Evolutionary conservation across 306 rosid genomes (phyloP).

Genomic region (Pueraria montana): DNA sequence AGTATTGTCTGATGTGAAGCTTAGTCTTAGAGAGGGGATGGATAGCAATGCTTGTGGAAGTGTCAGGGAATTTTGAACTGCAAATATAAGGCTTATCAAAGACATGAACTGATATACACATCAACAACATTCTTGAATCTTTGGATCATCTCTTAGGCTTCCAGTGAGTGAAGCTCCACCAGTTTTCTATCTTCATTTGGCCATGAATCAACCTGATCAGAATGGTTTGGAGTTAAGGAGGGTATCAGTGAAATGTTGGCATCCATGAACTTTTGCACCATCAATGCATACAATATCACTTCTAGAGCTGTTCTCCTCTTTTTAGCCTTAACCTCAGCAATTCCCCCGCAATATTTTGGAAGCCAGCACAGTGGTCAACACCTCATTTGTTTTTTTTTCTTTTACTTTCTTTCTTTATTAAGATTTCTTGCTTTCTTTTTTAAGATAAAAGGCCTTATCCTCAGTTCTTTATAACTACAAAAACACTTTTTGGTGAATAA

Average conservation of each 20-base stretch:
- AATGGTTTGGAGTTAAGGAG: conserved; percentile 61
- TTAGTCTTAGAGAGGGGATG: too few species aligned
- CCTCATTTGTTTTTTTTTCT: neutral
- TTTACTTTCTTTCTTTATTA: neutral
- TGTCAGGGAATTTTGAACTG: too few species aligned
- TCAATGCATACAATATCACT: conserved; percentile 85
- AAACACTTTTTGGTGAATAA: neutral
- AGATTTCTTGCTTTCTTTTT: neutral
- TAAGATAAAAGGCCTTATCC: conserved; percentile 9
- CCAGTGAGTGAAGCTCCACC: conserved; percentile 81
- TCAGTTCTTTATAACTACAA: neutral
- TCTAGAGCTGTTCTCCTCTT: conserved; percentile 83
- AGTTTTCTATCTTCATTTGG: conserved; percentile 74
- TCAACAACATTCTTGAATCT: too few species aligned
- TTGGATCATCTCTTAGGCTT: conserved; percentile 90
- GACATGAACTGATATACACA: too few species aligned
- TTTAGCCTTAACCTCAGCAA: conserved; percentile 86
- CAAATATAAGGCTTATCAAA: too few species aligned
- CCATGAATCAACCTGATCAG: conserved; percentile 81
- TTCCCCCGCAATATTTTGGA: conserved; percentile 74
- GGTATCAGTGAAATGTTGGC: too few species aligned
- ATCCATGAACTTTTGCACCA: conserved; percentile 94
- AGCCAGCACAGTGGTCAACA: too few species aligned
- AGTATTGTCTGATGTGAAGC: too few species aligned
- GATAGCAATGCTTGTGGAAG: too few species aligned